Evolutionary conservation across 2,329 filamentous ascomycete genomes (phyloP), one percentile per base, ranked within the genome.

Genomic region (Colletotrichum gloeosporioides): DNA sequence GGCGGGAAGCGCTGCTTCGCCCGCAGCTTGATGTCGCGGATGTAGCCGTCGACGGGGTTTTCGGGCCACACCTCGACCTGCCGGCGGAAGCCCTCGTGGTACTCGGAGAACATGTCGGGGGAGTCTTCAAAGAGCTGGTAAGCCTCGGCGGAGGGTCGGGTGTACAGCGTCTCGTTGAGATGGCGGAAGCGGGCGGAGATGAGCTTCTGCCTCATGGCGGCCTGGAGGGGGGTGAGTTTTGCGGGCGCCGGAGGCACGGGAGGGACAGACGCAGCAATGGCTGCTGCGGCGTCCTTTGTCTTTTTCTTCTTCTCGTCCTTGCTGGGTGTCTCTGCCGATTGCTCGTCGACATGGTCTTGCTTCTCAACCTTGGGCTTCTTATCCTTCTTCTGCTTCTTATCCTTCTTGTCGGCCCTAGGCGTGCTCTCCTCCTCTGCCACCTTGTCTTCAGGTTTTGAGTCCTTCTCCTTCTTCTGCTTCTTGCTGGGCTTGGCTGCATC

Each of bases 51-150:
- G 63, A 99, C 95, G 0, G 97, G 97, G 85, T 99, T 99, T 82
- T 96, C 95, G 9, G 97, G 97, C 97, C 97, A 99, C 4, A 96
- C 94, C 82, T 95, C 93, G 75, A 99, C 97, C 87, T 99, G 97
- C 69, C 96, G 95, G 2, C 96, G 94, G 89, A 99, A 99, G 39
- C 97, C 97, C 77, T 96, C 94, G 86, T 99, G 97, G 86, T 99
- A 99, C 86, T 99, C 96, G 79, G 92, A 90, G 86, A 99, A 99
- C 90, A 99, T 96, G 82, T 98, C 95, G 0, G 97, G 97, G 66
- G 95, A 95, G 39, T 94, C 89, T 68, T 92, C 89, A 88, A 99
- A 99, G 29, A 99, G 92, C 67, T 90, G 87, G 80, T 97, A 92
- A n/a, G 97, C 95, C 79, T 97, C 93, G 44, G 89, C 88, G 0